A percentile compares a stretch with the other conserved stretches of the same genome.
Conservation (phyloP, 495 filamentous ascomycete genomes). For the Pseudotulostoma volvatum region DNA sequence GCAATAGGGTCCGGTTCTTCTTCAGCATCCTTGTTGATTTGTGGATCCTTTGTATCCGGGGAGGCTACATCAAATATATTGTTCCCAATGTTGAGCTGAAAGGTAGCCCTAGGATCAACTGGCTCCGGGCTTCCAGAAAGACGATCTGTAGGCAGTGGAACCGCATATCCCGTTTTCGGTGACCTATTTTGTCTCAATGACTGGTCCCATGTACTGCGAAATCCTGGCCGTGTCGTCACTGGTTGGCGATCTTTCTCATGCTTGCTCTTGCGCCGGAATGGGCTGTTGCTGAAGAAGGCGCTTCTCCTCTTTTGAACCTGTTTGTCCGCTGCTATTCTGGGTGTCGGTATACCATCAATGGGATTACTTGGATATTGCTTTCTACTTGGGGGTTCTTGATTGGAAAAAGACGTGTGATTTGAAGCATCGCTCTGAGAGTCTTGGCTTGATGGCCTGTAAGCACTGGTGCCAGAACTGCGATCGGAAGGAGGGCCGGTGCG, state of each 20-base stretch:
- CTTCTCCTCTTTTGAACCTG: constrained; percentile 68
- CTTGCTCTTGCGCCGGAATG: constrained; percentile 85
- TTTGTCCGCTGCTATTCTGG: constrained; percentile 40
- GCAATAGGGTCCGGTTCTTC: constrained; percentile 76
- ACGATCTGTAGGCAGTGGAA: constrained; percentile 8
- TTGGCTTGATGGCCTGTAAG: constrained; percentile 67
- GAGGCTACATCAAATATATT: constrained; percentile 96
- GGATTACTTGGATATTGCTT: constrained; percentile 56
- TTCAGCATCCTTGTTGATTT: constrained; percentile 17
- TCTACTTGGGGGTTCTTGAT: constrained; percentile 50
- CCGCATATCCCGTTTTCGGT: constrained; percentile 10
- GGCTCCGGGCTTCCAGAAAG: constrained; percentile 60
- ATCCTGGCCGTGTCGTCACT: constrained; percentile 11
- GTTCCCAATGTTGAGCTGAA: constrained; percentile 89
- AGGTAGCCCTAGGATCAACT: constrained; percentile 79
- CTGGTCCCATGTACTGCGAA: constrained; percentile 25
- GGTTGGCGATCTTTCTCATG: constrained; percentile 57
- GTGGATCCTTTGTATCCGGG: constrained; percentile 39
- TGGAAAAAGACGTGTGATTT: constrained; percentile 80
- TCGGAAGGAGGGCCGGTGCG: constrained; percentile 74
- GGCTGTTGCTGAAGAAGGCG: constrained; percentile 90
- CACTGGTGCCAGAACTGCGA: constrained; percentile 56
- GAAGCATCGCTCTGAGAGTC: constrained; percentile 87
- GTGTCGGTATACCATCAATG: constrained; percentile 27
- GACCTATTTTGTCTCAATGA: constrained; percentile 16